Percentiles rank a stretch among this genome's conserved stretches.
These are phyloP conservation scores for Rhodamnia argentea DNA, from an alignment of 345 rosid genomes.

Conservation along the genomic window DNA sequence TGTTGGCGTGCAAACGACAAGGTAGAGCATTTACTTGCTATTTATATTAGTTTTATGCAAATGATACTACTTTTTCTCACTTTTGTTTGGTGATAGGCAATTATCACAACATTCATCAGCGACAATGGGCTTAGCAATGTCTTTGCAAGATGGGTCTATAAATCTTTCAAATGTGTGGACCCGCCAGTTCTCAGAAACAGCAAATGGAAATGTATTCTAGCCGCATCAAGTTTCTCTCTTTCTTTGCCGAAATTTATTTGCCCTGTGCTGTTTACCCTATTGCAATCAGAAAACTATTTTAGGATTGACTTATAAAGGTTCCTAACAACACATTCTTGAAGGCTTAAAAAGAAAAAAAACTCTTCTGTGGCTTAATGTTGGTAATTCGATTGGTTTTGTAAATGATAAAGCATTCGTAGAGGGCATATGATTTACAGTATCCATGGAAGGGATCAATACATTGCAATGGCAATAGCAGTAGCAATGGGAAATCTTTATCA, in stretches of 20 bases:
- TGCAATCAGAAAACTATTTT: neutral
- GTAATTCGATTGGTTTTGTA: neutral
- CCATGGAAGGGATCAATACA: neutral
- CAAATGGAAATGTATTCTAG: conserved; percentile 71
- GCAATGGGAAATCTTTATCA: neutral
- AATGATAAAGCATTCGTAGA: neutral
- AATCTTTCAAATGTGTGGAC: conserved; percentile 93
- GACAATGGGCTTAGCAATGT: conserved; percentile 58
- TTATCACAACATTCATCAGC: conserved; percentile 79
- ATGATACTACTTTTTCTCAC: neutral
- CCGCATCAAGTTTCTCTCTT: neutral
- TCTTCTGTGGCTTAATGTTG: neutral
- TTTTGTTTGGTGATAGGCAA: conserved; percentile 32
- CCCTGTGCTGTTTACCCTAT: neutral
- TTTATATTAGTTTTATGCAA: neutral
- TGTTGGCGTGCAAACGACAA: conserved; percentile 68
- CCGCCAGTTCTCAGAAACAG: conserved; percentile 74
- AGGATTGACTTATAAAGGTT: neutral
- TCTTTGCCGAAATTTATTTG: neutral
- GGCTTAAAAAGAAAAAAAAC: neutral
- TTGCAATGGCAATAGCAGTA: neutral
- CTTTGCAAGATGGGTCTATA: conserved; percentile 81
- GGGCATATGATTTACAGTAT: neutral
- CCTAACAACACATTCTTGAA: neutral
- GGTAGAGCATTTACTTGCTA: conserved; percentile 24